Evolutionary conservation across 2,329 filamentous ascomycete species (phyloP).

Genomic region (Sordariomycetes sp.): DNA sequence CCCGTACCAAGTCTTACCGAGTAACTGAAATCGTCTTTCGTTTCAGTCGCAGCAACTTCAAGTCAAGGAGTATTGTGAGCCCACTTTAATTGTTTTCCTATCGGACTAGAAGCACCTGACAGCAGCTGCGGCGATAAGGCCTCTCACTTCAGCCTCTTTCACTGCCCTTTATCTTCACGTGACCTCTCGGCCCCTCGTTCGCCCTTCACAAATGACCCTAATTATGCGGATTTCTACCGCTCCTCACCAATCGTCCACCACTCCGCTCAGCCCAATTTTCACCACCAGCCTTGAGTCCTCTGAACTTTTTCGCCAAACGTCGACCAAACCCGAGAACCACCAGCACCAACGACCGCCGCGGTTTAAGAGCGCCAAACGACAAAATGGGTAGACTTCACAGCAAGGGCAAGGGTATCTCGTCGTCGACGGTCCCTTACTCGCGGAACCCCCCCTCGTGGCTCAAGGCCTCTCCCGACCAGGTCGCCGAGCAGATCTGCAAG

Average conservation of each 20-base stretch:
- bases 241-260: constrained; percentile 6
- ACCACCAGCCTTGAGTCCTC: neutral
- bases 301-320: constrained; percentile 8
- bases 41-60: too few species aligned
- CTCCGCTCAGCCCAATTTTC: constrained; percentile 1
- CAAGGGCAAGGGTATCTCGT: constrained; percentile 98
- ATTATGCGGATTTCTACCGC: constrained; percentile 32
- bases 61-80: too few species aligned
- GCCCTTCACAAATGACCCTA: constrained; percentile 21
- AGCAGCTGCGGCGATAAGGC: neutral
- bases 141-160: neutral
- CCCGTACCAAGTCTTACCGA: neutral
- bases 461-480: constrained; percentile 97
- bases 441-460: constrained; percentile 88
- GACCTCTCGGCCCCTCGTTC: neutral
- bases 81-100: too few species aligned
- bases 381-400: constrained; percentile 95
- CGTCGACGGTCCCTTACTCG: constrained; percentile 94
- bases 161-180: too few species aligned
- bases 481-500: constrained; percentile 98
- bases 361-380: constrained; percentile 29
- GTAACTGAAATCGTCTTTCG: neutral
- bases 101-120: neutral
- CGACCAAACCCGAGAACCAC: constrained; percentile 13
- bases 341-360: constrained; percentile 12